A percentile compares a stretch with the other conserved stretches of the same genome.
Evolutionary conservation across 371 early-diverging fungal species (phyloP).

Genomic region (Zopfochytrium polystomum): DNA sequence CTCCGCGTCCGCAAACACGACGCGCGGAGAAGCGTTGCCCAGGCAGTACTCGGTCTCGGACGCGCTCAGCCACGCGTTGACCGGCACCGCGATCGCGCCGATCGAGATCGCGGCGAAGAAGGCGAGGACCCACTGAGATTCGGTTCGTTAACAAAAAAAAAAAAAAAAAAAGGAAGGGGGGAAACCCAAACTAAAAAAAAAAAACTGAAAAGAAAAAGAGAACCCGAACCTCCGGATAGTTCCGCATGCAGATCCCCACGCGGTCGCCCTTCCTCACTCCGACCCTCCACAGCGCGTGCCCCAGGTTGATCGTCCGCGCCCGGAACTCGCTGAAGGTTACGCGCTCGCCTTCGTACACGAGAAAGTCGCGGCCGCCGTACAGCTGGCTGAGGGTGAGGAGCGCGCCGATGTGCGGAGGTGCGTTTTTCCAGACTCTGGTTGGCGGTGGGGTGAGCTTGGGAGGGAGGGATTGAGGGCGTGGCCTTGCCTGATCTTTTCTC

Average conservation of each 20-base stretch:
- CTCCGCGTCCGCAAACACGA: background rate
- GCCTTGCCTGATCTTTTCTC: background rate
- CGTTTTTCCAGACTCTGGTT: constrained; percentile 14
- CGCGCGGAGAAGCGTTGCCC: background rate
- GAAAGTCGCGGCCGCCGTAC: constrained; percentile 6
- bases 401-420: constrained; percentile 12
- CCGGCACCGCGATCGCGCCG: constrained; percentile 21
- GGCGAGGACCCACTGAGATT: constrained; percentile 11
- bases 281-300: constrained; percentile 5
- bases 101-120: constrained; percentile 2
- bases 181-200: background rate
- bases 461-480: background rate
- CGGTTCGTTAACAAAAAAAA: background rate
- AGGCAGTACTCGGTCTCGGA: constrained; percentile 3
- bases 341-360: constrained; percentile 6
- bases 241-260: constrained; percentile 24
- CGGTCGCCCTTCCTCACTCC: constrained; percentile 26
- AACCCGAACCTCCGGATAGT: constrained; percentile 21
- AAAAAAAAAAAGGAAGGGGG: background rate
- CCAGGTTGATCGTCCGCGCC: constrained; percentile 3
- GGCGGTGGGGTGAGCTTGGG: background rate
- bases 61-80: constrained; percentile 25
- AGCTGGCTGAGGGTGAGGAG: constrained; percentile 3
- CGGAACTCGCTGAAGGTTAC: constrained; percentile 11
- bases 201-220: background rate